These are phyloP conservation scores for Quercus lobata DNA, from an alignment of 331 rosid genomes.

Conservation along the genomic window DNA sequence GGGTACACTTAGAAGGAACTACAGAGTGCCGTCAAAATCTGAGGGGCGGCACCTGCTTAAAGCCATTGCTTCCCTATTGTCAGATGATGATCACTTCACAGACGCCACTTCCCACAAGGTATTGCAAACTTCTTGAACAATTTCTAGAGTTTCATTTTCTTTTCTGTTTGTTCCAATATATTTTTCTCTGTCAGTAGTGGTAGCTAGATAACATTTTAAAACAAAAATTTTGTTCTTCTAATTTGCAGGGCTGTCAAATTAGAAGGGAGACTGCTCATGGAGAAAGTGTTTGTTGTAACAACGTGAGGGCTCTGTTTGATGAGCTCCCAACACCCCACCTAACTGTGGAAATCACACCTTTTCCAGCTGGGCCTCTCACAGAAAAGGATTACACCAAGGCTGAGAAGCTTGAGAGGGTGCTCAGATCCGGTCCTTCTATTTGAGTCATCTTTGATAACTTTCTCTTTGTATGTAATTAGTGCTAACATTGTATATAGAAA, in stretches of 20 bases:
- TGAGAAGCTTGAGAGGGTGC: constrained; percentile 81
- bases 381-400: constrained; percentile 78
- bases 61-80: constrained; percentile 73
- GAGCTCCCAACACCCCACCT: constrained; percentile 92
- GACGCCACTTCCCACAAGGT: constrained; percentile 97
- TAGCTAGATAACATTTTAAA: neutral
- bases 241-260: constrained; percentile 79
- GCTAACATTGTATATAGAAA: constrained; percentile 24
- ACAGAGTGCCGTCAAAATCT: constrained; percentile 66
- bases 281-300: constrained; percentile 91
- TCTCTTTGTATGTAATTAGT: neutral
- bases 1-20: constrained; percentile 86
- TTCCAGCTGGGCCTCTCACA: constrained; percentile 75
- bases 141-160: neutral
- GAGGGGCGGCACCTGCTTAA: constrained; percentile 73
- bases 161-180: neutral
- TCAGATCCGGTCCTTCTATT: constrained; percentile 72
- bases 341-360: constrained; percentile 70
- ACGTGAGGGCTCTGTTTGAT: constrained; percentile 87
- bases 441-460: constrained; percentile 21
- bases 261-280: constrained; percentile 92
- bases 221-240: neutral
- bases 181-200: neutral
- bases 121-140: neutral
- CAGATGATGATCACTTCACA: constrained; percentile 81